Conservation (phyloP, 352 stramenopile genomes). For the Phytopythium ostracodes region DNA sequence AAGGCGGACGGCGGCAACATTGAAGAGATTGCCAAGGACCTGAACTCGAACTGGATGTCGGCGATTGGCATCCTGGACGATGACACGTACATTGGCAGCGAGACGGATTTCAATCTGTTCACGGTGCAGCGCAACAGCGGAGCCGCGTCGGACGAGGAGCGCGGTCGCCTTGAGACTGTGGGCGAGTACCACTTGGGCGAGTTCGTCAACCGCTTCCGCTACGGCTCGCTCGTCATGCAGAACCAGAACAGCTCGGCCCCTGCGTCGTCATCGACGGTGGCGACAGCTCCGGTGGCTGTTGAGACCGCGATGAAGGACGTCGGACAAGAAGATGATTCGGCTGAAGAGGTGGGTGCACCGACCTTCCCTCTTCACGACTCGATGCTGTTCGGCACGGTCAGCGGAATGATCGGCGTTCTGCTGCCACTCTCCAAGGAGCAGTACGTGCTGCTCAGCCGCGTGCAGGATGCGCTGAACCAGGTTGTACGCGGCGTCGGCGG, state of each 20-base stretch:
- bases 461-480: constrained; percentile 88
- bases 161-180: constrained; percentile 88
- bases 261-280: not conserved
- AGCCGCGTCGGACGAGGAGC: constrained; percentile 91
- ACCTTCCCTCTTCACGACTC: constrained; percentile 18
- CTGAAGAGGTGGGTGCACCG: not conserved
- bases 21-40: constrained; percentile 95
- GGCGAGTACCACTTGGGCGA: constrained; percentile 95
- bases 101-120: constrained; percentile 96
- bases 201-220: constrained; percentile 95
- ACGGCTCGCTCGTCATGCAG: constrained; percentile 95
- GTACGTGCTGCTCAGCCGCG: constrained; percentile 87
- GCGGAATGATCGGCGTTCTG: constrained; percentile 94
- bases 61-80: constrained; percentile 92
- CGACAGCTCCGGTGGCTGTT: not conserved
- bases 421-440: constrained; percentile 90
- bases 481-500: constrained; percentile 90
- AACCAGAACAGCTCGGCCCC: constrained; percentile 30
- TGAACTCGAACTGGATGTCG: constrained; percentile 97
- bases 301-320: constrained; percentile 56
- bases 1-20: constrained; percentile 89
- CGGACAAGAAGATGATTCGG: constrained; percentile 7
- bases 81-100: constrained; percentile 93
- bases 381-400: constrained; percentile 94
- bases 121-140: constrained; percentile 91